These are phyloP conservation scores for Pyrrhoderma lamaoense DNA, from an alignment of 1,284 basidiomycete genomes.

Conservation along the genomic window DNA sequence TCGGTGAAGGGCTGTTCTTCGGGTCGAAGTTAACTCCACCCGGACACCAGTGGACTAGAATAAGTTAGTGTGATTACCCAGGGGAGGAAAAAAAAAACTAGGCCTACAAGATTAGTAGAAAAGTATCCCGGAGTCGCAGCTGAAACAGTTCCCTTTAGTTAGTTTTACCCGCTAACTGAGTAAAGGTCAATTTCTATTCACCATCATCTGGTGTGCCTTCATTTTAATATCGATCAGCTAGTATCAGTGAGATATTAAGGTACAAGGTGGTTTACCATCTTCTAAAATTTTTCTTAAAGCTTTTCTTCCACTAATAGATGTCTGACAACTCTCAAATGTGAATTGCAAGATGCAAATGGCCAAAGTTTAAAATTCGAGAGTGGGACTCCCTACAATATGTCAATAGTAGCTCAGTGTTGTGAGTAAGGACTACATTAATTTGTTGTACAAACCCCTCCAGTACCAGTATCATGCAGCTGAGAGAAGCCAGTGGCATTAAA, in stretches of 20 bases:
- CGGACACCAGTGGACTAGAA: constrained; percentile 18
- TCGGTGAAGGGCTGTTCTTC: constrained; percentile 20
- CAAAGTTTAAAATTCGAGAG: constrained; percentile 19
- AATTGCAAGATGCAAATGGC: constrained; percentile 17
- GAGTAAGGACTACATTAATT: not conserved
- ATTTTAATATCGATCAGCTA: no score
- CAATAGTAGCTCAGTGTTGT: not conserved
- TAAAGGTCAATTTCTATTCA: no score
- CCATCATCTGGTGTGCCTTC: constrained; percentile 19
- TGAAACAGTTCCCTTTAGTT: no score
- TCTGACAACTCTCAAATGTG: constrained; percentile 18
- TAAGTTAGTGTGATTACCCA: not conserved
- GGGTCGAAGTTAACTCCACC: constrained; percentile 21
- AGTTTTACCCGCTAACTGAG: no score
- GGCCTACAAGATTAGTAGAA: constrained; percentile 18
- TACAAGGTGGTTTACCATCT: constrained; percentile 10
- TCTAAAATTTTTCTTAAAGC: constrained; percentile 9
- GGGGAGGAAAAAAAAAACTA: not conserved
- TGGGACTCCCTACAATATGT: constrained; percentile 12
- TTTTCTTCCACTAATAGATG: constrained; percentile 14
- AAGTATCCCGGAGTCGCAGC: constrained; percentile 20
- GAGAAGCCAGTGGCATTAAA: constrained; percentile 22
- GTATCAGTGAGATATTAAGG: no score
- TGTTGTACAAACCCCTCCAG: constrained; percentile 19
- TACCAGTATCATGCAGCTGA: constrained; percentile 22